Evolutionary conservation across 805 yeast genomes (phyloP).

Genomic region (Ogataea paraovalis): DNA sequence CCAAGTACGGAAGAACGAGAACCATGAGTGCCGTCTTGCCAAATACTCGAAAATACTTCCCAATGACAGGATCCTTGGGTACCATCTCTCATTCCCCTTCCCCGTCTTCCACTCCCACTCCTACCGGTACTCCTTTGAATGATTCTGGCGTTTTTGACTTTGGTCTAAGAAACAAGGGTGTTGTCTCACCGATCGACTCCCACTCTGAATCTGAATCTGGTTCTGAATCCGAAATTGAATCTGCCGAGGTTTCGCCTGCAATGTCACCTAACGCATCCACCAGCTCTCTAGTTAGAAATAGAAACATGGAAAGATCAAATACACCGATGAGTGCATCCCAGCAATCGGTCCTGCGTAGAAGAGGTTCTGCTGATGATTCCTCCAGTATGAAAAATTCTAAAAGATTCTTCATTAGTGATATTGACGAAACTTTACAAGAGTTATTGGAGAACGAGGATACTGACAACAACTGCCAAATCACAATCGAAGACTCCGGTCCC

Average conservation of each 20-base stretch:
- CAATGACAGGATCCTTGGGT: not conserved
- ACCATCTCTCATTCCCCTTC: conserved; percentile 4
- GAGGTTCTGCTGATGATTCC: conserved; percentile 54
- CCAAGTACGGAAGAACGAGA: conserved; percentile 48
- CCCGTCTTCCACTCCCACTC: conserved; percentile 11
- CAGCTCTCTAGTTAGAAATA: conserved; percentile 15
- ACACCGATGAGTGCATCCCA: not conserved
- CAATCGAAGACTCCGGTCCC: conserved; percentile 82
- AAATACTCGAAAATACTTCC: conserved; percentile 14
- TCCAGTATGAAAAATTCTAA: conserved; percentile 32
- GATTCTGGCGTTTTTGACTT: conserved; percentile 18
- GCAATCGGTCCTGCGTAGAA: conserved; percentile 30
- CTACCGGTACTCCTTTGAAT: conserved; percentile 9
- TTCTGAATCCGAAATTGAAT: conserved; percentile 3
- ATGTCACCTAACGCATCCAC: conserved; percentile 19
- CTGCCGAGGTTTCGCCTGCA: conserved; percentile 1
- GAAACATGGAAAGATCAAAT: conserved; percentile 13
- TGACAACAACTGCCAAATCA: conserved; percentile 77
- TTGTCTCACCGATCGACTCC: not conserved
- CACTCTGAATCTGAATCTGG: not conserved
- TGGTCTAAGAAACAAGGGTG: not conserved
- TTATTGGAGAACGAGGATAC: conserved; percentile 78
- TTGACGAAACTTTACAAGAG: conserved; percentile 66
- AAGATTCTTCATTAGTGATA: conserved; percentile 68
- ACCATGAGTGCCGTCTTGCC: conserved; percentile 44